phyloP scores from a whole-genome alignment of 2,329 filamentous ascomycete species.

The Anisogramma anomala region DNA sequence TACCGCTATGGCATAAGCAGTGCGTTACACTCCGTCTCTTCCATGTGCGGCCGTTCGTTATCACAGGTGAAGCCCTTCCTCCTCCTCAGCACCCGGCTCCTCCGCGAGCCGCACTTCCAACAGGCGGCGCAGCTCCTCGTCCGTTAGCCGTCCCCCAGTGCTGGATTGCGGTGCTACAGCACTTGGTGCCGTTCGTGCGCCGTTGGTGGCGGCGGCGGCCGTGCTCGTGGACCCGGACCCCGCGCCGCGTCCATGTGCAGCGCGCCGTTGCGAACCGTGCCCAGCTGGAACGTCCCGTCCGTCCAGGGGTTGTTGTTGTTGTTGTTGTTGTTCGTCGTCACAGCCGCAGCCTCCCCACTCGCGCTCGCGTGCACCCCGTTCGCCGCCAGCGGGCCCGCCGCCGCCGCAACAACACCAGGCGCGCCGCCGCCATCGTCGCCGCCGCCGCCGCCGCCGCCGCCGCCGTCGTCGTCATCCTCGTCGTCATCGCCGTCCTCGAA shows the following conservation, averaged over 20 bases:
- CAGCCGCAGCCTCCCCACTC: slow-evolving; percentile 1
- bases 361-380: slow-evolving; percentile 20
- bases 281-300: slow-evolving; percentile 53
- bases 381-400: slow-evolving; percentile 18
- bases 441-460: slow-evolving; percentile 46
- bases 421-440: slow-evolving; percentile 33
- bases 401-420: too few relatives aligned
- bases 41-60: background rate
- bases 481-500: slow-evolving; percentile 33
- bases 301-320: slow-evolving; percentile 36
- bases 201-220: slow-evolving; percentile 1
- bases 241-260: slow-evolving; percentile 32
- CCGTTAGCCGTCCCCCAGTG: slow-evolving; percentile 39
- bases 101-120: slow-evolving; percentile 43
- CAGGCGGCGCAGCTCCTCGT: slow-evolving; percentile 46
- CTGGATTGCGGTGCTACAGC: background rate
- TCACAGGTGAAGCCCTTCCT: slow-evolving; percentile 53
- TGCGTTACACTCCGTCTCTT: background rate
- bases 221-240: too few relatives aligned
- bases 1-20: too few relatives aligned
- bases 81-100: slow-evolving; percentile 36
- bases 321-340: slow-evolving; percentile 7
- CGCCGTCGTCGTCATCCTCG: slow-evolving; percentile 32
- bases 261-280: slow-evolving; percentile 41
- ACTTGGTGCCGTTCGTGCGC: background rate